Percentiles rank a stretch among this genome's conserved stretches.
Evolutionary conservation across 495 filamentous ascomycete species (phyloP).

Genomic region (Xylaria intraflava): DNA sequence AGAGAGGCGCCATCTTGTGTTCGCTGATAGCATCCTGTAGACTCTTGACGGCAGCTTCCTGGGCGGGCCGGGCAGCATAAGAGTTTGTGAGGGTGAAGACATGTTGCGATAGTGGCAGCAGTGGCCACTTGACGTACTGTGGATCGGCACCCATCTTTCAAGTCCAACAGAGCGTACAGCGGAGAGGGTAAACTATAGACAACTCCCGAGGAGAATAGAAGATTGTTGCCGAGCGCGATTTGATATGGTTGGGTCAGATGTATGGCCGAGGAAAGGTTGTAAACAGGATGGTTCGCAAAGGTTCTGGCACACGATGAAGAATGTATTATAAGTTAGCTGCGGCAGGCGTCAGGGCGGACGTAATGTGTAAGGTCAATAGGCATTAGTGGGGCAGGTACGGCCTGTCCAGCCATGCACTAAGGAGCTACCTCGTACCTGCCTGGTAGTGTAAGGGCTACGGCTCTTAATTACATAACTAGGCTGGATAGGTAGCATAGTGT

Average conservation of each 20-base stretch:
- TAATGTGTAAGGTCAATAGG: conserved; percentile 13
- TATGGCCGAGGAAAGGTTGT: background rate
- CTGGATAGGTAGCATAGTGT: too few species aligned
- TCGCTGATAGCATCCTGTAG: conserved; percentile 90
- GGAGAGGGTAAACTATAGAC: background rate
- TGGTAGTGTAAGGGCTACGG: too few species aligned
- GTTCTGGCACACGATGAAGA: background rate
- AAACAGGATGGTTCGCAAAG: background rate
- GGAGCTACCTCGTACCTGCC: too few species aligned
- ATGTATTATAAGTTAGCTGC: too few species aligned
- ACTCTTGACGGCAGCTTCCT: conserved; percentile 69
- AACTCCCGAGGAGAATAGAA: background rate
- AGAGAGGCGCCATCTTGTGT: conserved; percentile 94
- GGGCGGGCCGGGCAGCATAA: conserved; percentile 57
- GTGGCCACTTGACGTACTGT: conserved; percentile 90
- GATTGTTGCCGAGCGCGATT: background rate
- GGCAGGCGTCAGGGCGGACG: conserved; percentile 25
- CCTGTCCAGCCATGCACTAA: too few species aligned
- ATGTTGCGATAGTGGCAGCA: conserved; percentile 87
- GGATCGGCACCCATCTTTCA: conserved; percentile 84
- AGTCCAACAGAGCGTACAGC: background rate
- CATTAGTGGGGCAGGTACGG: too few species aligned
- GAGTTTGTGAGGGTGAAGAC: conserved; percentile 96
- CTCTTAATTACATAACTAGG: too few species aligned
- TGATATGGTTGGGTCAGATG: background rate